Evolutionary conservation across 179 eudicot species (phyloP).

Genomic region (Dionaea muscipula): DNA sequence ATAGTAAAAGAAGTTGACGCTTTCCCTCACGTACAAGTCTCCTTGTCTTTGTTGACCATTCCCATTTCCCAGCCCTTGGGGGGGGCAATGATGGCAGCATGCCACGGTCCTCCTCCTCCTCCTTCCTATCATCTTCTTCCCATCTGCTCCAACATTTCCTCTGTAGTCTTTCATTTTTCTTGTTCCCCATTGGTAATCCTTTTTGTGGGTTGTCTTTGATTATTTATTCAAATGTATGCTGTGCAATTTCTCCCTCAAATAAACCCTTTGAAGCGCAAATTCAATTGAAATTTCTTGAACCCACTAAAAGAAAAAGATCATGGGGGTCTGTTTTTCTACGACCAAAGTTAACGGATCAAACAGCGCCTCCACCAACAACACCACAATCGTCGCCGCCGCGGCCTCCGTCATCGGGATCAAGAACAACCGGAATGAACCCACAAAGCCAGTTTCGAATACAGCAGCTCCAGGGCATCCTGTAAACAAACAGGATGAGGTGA

Average conservation of each 20-base stretch:
- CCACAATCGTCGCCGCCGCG: constrained; percentile 8
- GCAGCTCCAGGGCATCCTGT: constrained; percentile 8
- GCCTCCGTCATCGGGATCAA: constrained; percentile 7
- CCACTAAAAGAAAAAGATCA: constrained; percentile 10
- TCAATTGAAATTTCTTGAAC: too few relatives aligned
- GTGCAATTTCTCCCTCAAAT: neutral
- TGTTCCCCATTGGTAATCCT: neutral
- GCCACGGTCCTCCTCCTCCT: constrained; percentile 13
- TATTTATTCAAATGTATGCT: neutral
- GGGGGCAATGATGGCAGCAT: too few relatives aligned
- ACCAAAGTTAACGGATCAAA: constrained; percentile 59
- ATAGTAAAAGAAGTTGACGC: too few relatives aligned
- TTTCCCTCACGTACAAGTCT: too few relatives aligned
- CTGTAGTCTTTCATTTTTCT: neutral
- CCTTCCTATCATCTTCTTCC: constrained; percentile 54
- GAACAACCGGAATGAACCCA: constrained; percentile 19
- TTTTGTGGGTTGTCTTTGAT: neutral
- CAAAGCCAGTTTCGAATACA: constrained; percentile 9
- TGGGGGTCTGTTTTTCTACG: constrained; percentile 78
- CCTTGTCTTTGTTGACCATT: too few relatives aligned
- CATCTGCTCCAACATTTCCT: constrained; percentile 32
- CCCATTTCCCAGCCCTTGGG: too few relatives aligned
- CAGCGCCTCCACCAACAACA: constrained; percentile 39
- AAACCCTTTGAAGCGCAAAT: neutral
- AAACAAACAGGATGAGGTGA: constrained; percentile 18